These are phyloP conservation scores for Hymenoscyphus repandus DNA, from an alignment of 2,329 filamentous ascomycete species.

Conservation along the genomic window DNA sequence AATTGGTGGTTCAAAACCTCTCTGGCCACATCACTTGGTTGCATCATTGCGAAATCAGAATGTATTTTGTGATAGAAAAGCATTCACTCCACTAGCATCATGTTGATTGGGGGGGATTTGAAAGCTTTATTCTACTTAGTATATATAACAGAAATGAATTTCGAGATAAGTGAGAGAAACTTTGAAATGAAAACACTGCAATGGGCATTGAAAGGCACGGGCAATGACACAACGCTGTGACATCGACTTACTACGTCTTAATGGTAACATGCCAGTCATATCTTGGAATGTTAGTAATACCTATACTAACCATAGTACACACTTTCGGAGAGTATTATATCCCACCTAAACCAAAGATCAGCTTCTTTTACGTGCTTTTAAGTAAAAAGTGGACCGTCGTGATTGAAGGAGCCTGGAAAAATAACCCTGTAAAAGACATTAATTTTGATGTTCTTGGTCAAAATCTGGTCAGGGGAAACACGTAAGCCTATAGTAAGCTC, in stretches of 20 bases:
- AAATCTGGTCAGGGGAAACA: background rate
- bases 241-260: background rate
- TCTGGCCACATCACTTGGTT: background rate
- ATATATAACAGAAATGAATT: background rate
- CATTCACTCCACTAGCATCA: background rate
- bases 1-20: background rate
- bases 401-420: background rate
- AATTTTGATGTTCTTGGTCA: background rate
- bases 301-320: too few species aligned
- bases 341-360: background rate
- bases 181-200: background rate
- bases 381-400: background rate
- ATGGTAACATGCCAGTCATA: background rate
- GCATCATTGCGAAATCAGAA: background rate
- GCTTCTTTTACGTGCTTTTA: background rate
- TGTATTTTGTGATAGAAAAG: background rate
- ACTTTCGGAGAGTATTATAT: too few species aligned
- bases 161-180: background rate
- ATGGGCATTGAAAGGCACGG: background rate
- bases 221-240: background rate
- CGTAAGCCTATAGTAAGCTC: background rate
- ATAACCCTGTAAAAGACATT: background rate
- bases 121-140: background rate
- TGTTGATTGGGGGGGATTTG: too few species aligned
- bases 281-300: background rate